Percentiles rank a stretch among this genome's conserved stretches.
Conservation (phyloP, 2,329 filamentous ascomycete species). For the Fusarium udum region DNA sequence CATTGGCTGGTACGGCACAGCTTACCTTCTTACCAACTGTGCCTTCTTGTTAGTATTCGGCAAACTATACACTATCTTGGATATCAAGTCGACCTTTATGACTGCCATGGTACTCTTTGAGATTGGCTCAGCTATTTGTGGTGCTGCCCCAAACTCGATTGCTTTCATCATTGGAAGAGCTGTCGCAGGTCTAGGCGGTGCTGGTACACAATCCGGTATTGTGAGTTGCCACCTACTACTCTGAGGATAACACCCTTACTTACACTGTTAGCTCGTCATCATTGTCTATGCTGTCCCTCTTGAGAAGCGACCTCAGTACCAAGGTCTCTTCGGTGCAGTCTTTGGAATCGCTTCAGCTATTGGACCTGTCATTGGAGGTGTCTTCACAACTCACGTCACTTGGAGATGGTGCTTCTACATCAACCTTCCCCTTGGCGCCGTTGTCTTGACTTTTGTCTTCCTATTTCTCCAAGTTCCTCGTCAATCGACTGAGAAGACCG, state of each 20-base stretch:
- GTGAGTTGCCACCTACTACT: slow-evolving; percentile 14
- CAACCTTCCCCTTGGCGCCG: slow-evolving; percentile 48
- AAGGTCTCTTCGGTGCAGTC: slow-evolving; percentile 50
- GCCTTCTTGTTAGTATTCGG: slow-evolving; percentile 49
- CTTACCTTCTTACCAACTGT: slow-evolving; percentile 53
- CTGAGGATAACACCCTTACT: neutral
- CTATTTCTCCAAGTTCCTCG: slow-evolving; percentile 34
- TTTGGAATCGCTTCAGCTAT: slow-evolving; percentile 52
- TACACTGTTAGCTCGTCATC: slow-evolving; percentile 18
- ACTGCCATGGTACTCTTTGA: slow-evolving; percentile 41
- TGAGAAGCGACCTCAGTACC: slow-evolving; percentile 47
- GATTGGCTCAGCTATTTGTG: slow-evolving; percentile 47
- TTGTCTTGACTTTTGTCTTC: slow-evolving; percentile 41
- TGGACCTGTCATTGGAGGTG: slow-evolving; percentile 43
- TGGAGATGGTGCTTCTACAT: slow-evolving; percentile 53
- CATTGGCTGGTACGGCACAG: slow-evolving; percentile 46
- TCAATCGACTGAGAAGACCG: slow-evolving; percentile 24
- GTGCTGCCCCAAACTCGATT: slow-evolving; percentile 49
- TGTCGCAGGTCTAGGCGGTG: slow-evolving; percentile 59
- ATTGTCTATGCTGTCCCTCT: slow-evolving; percentile 48
- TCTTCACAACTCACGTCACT: slow-evolving; percentile 42
- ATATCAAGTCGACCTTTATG: slow-evolving; percentile 44
- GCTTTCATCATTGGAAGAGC: slow-evolving; percentile 62
- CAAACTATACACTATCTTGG: slow-evolving; percentile 55
- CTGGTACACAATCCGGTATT: slow-evolving; percentile 62